Base-by-base conservation (phyloP, 1,139 yeast species). In the Hemisphaericaspora lyxosophila region DNA sequence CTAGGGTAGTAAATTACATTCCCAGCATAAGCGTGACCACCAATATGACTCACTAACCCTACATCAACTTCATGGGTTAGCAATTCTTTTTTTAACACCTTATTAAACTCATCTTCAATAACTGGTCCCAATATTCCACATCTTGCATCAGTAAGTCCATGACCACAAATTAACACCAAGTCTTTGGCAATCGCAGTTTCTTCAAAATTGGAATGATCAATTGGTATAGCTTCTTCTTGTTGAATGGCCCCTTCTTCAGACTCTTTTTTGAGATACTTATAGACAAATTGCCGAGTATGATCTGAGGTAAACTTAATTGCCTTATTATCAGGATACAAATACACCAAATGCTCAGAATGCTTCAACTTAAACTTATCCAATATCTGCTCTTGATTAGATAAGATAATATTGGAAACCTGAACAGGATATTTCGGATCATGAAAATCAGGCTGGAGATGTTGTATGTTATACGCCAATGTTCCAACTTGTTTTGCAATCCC, bases 21-120 rank as follows among this genome's bases (percentile, higher is more conserved):
- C 0, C 92, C 94, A 2, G 94, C 92, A 55, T 79, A 85, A 1
- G 71, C 85, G 54, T 85, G 94, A 0, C 94, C 94, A 0, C 92
- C 90, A 31, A 85, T 65, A 54, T 85, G 94, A 8, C 86, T 78
- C 1, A 82, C 66, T 13, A 72, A 53, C 0, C 86, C 86, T 14
- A 81, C 70, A n/a, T 67, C 62, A 11, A 38, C 37, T 5, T 35
- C 26, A 2, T 70, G 56, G 27, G 59, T 45, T 12, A 57, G 38
- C 8, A 56, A 49, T 32, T 70, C 62, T 2, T 45, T 33, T 8
- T 48, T 43, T n/a, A 79, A 48, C 1, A 74, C 80, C 29, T 46
- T 48, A 13, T 56, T 53, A 40, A 84, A 77, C 54, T 84, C 89
- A 4, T 62, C 50, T 29, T 58, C 53, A 0, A 85, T 53, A 14